Conservation (phyloP, 2,329 filamentous ascomycete genomes). For the Rhynchosporium agropyri region DNA sequence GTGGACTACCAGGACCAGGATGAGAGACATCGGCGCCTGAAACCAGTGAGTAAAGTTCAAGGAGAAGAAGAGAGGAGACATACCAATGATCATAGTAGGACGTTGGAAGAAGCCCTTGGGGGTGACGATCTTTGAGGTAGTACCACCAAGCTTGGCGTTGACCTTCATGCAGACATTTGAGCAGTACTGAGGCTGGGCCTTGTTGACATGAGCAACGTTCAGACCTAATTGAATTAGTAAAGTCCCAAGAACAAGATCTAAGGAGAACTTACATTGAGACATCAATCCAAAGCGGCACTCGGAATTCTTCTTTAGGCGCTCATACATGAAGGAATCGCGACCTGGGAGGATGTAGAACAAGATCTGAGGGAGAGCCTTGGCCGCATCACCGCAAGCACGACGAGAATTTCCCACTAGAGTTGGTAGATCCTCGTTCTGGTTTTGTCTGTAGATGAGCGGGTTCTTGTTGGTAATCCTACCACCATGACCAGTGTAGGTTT, state of each 20-base stretch:
- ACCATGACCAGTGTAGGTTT: constrained; percentile 63
- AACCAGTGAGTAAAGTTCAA: constrained; percentile 57
- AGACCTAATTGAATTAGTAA: constrained; percentile 54
- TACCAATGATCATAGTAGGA: constrained; percentile 77
- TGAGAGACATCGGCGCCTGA: constrained; percentile 91
- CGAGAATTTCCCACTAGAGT: constrained; percentile 26
- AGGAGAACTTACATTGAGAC: constrained; percentile 60
- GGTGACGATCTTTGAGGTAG: constrained; percentile 55
- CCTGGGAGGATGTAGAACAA: constrained; percentile 77
- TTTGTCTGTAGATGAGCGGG: constrained; percentile 46
- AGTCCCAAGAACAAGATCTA: not conserved
- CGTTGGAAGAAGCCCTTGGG: constrained; percentile 46
- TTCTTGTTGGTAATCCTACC: constrained; percentile 53
- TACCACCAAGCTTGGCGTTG: constrained; percentile 90
- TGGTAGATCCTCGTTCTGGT: constrained; percentile 26
- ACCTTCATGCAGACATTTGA: constrained; percentile 97
- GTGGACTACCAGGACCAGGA: constrained; percentile 65
- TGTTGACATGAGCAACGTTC: constrained; percentile 68
- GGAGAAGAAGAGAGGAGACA: constrained; percentile 2
- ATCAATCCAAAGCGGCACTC: constrained; percentile 85
- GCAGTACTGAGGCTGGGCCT: constrained; percentile 78
- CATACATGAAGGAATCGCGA: constrained; percentile 73
- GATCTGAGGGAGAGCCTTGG: constrained; percentile 61
- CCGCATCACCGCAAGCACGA: constrained; percentile 29
- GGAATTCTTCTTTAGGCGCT: constrained; percentile 83